These are phyloP conservation scores for Jatropha podagrica DNA, from an alignment of 441 rosid species.

Conservation along the genomic window DNA sequence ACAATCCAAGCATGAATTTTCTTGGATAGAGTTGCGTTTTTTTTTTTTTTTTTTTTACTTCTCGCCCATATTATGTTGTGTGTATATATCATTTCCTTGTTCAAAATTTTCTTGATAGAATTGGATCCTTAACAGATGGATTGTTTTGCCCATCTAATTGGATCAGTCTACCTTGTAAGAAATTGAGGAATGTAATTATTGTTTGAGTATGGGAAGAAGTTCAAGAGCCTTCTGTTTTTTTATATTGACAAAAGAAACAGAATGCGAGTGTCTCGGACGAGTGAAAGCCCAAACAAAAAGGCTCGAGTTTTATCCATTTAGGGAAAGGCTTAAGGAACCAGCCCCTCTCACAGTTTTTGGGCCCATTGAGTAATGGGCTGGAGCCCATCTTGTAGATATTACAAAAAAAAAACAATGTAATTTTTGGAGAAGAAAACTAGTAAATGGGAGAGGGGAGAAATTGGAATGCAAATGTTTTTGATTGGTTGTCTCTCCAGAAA, in stretches of 20 bases:
- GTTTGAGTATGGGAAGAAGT: constrained; percentile 13
- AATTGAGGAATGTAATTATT: constrained; percentile 21
- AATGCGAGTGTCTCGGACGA: no score
- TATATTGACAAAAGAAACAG: neutral
- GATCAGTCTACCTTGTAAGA: constrained; percentile 23
- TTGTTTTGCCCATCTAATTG: constrained; percentile 23
- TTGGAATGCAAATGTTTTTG: neutral
- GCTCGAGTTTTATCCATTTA: no score
- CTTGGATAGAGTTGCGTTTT: no score
- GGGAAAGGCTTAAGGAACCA: no score
- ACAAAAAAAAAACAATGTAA: no score
- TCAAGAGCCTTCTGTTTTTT: constrained; percentile 5
- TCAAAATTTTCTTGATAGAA: constrained; percentile 18
- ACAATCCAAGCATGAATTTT: no score
- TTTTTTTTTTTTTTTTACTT: neutral
- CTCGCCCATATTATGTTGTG: constrained; percentile 15
- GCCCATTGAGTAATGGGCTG: no score
- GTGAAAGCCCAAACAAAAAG: no score
- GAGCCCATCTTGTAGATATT: no score
- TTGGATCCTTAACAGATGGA: constrained; percentile 25
- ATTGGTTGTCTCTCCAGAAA: neutral
- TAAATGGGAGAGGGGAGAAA: neutral
- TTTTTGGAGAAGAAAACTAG: neutral
- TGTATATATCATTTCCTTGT: constrained; percentile 24
- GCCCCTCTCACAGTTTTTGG: no score